Evolutionary conservation across 2,329 filamentous ascomycete genomes (phyloP).

Genomic region (Zalaria obscura): DNA sequence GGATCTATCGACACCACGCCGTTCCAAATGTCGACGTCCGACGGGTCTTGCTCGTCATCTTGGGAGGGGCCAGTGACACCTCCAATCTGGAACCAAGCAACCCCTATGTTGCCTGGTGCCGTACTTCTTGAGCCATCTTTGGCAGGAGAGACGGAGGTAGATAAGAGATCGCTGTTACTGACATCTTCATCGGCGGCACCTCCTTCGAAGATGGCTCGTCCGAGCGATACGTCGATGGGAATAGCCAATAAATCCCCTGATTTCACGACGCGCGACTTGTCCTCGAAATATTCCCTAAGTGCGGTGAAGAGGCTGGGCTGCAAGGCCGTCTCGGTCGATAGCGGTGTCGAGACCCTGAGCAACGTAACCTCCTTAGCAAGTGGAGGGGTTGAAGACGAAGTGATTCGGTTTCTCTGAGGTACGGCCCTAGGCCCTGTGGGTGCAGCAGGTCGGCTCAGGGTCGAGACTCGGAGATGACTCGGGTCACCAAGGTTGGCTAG

Average conservation of each 20-base stretch:
- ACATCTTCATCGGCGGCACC: slow-evolving; percentile 56
- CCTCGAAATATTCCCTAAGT: slow-evolving; percentile 78
- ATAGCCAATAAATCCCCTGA: slow-evolving; percentile 81
- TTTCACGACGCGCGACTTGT: slow-evolving; percentile 67
- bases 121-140: slow-evolving; percentile 9
- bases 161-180: slow-evolving; percentile 22
- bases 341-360: slow-evolving; percentile 74
- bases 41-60: slow-evolving; percentile 41
- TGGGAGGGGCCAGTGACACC: slow-evolving; percentile 43
- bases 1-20: slow-evolving; percentile 77
- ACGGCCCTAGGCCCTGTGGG: slow-evolving; percentile 26
- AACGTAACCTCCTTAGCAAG: slow-evolving; percentile 68
- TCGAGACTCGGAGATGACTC: slow-evolving; percentile 64
- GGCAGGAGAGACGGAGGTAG: background rate
- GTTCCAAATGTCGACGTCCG: slow-evolving; percentile 63
- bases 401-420: slow-evolving; percentile 7
- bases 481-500: slow-evolving; percentile 73
- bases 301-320: slow-evolving; percentile 79
- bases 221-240: slow-evolving; percentile 73
- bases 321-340: slow-evolving; percentile 71
- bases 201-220: slow-evolving; percentile 64
- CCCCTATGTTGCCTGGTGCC: slow-evolving; percentile 19
- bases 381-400: slow-evolving; percentile 37
- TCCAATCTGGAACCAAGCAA: slow-evolving; percentile 88
- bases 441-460: slow-evolving; percentile 34